Conservation (phyloP, 2,329 filamentous ascomycete species). For the Thermothelomyces thermophilus region DNA sequence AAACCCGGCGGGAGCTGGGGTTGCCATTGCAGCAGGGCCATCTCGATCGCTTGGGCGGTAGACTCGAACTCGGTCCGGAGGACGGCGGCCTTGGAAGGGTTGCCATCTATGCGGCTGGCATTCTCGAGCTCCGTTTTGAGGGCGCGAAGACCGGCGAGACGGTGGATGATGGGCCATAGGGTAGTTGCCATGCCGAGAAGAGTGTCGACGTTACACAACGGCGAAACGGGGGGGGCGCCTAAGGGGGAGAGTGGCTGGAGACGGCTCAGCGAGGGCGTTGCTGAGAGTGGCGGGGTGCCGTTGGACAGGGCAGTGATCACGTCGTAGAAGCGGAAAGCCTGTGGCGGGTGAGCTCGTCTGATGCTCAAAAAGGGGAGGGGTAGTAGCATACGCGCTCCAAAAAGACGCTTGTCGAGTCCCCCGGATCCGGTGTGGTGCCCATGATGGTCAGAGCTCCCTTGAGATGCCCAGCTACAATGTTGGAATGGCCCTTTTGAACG, state of each 20-base stretch:
- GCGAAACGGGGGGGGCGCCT: constrained; percentile 39
- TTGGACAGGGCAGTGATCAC: constrained; percentile 58
- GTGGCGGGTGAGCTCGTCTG: background rate
- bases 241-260: constrained; percentile 42
- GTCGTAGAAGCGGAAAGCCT: constrained; percentile 61
- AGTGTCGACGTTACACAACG: constrained; percentile 49
- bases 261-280: constrained; percentile 40
- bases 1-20: constrained; percentile 34
- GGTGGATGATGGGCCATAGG: constrained; percentile 58
- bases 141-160: constrained; percentile 48
- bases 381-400: constrained; percentile 46
- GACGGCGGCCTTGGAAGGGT: constrained; percentile 38
- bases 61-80: constrained; percentile 45
- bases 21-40: constrained; percentile 49
- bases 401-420: constrained; percentile 49
- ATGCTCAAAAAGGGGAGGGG: background rate
- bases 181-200: constrained; percentile 56
- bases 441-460: constrained; percentile 58
- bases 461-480: constrained; percentile 54
- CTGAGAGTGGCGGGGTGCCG: constrained; percentile 50
- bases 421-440: constrained; percentile 39
- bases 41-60: constrained; percentile 49
- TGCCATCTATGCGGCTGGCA: constrained; percentile 37
- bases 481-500: constrained; percentile 53
- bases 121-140: constrained; percentile 46